Base-by-base conservation (phyloP, 805 yeast species). In the Ogataea angusta region DNA sequence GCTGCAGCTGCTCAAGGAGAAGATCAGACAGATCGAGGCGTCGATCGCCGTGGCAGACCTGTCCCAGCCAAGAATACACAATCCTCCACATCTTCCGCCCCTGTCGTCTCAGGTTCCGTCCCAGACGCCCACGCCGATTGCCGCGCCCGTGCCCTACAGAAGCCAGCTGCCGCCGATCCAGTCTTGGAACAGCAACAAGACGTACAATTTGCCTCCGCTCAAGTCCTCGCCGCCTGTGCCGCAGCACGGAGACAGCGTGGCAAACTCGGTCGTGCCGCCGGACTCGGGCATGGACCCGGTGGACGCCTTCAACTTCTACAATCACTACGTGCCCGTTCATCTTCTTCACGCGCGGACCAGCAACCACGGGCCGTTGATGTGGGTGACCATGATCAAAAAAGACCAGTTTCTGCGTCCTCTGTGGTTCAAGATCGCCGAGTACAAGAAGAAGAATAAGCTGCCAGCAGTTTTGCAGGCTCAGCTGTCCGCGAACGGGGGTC, bases 341-440 rank as follows among this genome's bases (percentile, higher is more conserved):
- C 45, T 66, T 13, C 64, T 64, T 19, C 68, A 64, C 35, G 60
- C 69, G 3, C 57, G 76, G 30, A 57, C 70, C 23, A 65, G 67
- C 43, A 69, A 70, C 48, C 71, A 68, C 55, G 84, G 82, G 1
- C 78, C 82, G 0, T 64, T 76, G 25, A 57, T 80, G 1, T 72
- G 78, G 71, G 48, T 71, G 4, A 58, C 82, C 0, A 42, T 73
- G 18, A 56, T 77, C 38, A 66, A 68, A 40, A 75, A 68, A 46
- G 85, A 79, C 56, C 63, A 60, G 33, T 62, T 60, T 51, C 31
- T 66, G 42, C 50, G 53, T 13, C 58, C 66, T 2, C 45, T 68
- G n/a, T 66, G 62, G 79, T 36, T 35, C 24, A 50, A 49, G 40
- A 45, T 56, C 6, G 18, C 53, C 15, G 56, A 49, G 14, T 36